phyloP scores from a whole-genome alignment of 441 rosid species.

The Eugenia klotzschiana region DNA sequence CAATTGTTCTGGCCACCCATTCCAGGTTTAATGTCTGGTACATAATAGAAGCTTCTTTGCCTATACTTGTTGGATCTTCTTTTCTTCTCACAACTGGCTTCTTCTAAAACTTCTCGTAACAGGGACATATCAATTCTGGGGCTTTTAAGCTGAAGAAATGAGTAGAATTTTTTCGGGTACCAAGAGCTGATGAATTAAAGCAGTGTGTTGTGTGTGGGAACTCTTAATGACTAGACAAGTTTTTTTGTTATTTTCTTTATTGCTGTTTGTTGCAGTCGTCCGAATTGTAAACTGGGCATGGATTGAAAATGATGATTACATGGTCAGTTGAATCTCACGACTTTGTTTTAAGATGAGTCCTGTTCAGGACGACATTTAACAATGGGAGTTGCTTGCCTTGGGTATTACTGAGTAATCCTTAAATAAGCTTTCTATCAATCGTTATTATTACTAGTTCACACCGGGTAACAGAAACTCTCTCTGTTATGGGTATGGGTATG shows the following conservation, averaged over 20 bases:
- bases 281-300: not conserved
- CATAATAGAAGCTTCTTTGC: not conserved
- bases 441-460: not conserved
- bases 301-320: not conserved
- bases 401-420: not conserved
- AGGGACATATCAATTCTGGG: not conserved
- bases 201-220: not conserved
- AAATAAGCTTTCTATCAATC: not conserved
- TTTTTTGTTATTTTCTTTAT: not conserved
- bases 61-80: not conserved
- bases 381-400: not conserved
- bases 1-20: not conserved
- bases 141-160: not conserved
- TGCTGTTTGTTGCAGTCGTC: not conserved
- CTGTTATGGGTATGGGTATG: not conserved
- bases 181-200: not conserved
- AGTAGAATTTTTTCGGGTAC: not conserved
- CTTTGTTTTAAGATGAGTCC: not conserved
- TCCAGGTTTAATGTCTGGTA: not conserved
- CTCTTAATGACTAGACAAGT: not conserved
- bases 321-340: not conserved
- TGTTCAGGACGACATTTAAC: no score
- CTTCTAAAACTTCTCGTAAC: not conserved
- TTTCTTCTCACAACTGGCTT: not conserved
- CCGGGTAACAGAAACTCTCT: not conserved